Conservation (phyloP, 352 stramenopile species). For the Aphanomyces euteiches region DNA sequence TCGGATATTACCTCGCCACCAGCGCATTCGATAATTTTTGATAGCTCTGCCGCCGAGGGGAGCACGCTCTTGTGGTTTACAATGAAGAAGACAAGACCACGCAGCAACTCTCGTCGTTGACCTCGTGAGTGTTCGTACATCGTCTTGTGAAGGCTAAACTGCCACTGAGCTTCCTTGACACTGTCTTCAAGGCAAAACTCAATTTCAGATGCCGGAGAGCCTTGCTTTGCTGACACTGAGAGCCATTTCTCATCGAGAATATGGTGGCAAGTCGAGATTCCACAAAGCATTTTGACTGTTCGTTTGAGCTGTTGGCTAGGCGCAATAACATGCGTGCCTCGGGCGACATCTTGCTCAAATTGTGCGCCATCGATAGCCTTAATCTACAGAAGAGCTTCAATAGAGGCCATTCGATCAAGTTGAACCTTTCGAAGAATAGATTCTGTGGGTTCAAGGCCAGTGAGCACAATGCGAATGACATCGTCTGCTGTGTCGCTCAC, state of each 20-base stretch:
- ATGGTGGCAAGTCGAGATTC: conserved; percentile 51
- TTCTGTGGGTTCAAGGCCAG: conserved; percentile 43
- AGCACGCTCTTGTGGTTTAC: conserved; percentile 53
- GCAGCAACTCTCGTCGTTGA: conserved; percentile 39
- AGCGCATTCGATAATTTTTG: conserved; percentile 52
- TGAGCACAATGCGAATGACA: conserved; percentile 46
- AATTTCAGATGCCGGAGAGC: conserved; percentile 38
- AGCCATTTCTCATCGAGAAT: conserved; percentile 51
- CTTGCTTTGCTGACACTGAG: conserved; percentile 39
- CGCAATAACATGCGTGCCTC: conserved; percentile 50
- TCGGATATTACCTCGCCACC: conserved; percentile 36
- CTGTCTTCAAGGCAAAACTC: conserved; percentile 43
- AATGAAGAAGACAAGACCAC: conserved; percentile 42
- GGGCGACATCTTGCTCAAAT: conserved; percentile 46
- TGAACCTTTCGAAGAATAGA: conserved; percentile 33
- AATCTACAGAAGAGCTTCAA: conserved; percentile 38
- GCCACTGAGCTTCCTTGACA: conserved; percentile 48
- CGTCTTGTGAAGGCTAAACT: conserved; percentile 44
- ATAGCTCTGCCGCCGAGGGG: conserved; percentile 44
- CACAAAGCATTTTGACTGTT: conserved; percentile 57
- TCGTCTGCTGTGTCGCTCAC: neutral
- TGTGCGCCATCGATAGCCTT: conserved; percentile 40
- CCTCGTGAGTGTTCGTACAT: conserved; percentile 41
- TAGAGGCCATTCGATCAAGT: neutral
- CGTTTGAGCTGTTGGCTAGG: conserved; percentile 46